phyloP scores from a whole-genome alignment of 768 basidiomycete species.

The Hebeloma cylindrosporum region DNA sequence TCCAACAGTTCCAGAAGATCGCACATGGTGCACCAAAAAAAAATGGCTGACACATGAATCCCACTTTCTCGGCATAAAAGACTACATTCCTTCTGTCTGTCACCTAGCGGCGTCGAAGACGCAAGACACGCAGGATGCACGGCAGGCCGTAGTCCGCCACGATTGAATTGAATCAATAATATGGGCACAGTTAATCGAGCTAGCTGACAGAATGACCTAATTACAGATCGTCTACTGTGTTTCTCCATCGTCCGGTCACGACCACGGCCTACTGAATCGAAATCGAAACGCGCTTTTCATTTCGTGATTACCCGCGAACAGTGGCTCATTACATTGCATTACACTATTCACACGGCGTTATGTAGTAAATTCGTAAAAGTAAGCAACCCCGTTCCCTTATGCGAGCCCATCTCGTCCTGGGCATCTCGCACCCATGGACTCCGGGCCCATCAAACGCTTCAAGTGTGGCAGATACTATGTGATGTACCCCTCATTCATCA shows the following conservation, averaged over 20 bases:
- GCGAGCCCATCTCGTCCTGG: no score
- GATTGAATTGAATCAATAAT: constrained; percentile 11
- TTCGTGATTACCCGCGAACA: constrained; percentile 25
- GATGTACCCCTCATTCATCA: no score
- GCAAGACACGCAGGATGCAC: constrained; percentile 1
- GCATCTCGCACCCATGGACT: no score
- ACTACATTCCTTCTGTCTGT: constrained; percentile 1
- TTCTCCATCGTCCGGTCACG: not conserved
- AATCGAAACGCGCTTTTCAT: constrained; percentile 15
- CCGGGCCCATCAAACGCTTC: no score
- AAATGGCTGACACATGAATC: constrained; percentile 14
- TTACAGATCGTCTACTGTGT: not conserved
- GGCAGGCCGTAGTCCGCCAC: constrained; percentile 6
- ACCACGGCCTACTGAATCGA: constrained; percentile 2
- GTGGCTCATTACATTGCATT: constrained; percentile 23
- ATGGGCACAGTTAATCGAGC: no score
- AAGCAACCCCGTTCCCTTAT: no score
- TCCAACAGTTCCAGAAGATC: not conserved
- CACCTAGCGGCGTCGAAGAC: constrained; percentile 13
- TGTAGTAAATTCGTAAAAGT: constrained; percentile 1
- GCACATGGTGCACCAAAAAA: constrained; percentile 1
- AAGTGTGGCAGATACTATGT: no score
- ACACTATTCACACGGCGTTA: constrained; percentile 3
- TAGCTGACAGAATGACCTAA: constrained; percentile 7
- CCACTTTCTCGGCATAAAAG: constrained; percentile 9